A percentile compares a stretch with the other conserved stretches of the same genome.
phyloP scores from a whole-genome alignment of 2,329 filamentous ascomycete genomes.

The Lasiodiplodia citricola region DNA sequence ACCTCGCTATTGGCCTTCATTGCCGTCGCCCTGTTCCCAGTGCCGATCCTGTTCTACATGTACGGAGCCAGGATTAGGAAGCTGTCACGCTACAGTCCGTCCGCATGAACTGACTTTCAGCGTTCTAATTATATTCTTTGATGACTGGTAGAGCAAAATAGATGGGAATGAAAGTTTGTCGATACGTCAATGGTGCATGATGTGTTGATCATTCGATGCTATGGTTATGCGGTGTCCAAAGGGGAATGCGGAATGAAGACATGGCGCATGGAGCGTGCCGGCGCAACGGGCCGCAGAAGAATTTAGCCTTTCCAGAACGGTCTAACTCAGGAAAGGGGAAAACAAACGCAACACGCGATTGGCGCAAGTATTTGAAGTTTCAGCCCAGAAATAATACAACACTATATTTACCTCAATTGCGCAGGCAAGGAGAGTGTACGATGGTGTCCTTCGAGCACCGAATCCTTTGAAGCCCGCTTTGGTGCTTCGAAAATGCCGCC shows the following conservation, averaged over 20 bases:
- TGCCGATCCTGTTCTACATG: slow-evolving; percentile 43
- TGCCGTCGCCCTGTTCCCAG: slow-evolving; percentile 40
- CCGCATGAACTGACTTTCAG: not conserved
- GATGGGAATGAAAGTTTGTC: too few relatives aligned
- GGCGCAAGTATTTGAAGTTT: too few relatives aligned
- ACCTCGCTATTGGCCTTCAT: slow-evolving; percentile 41
- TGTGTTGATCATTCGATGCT: too few relatives aligned
- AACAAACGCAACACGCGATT: too few relatives aligned
- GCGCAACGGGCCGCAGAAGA: not conserved
- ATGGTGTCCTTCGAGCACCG: too few relatives aligned
- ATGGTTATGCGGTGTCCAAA: too few relatives aligned
- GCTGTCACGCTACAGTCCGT: slow-evolving; percentile 24
- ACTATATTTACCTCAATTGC: too few relatives aligned
- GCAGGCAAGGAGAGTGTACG: too few relatives aligned
- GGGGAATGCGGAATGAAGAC: not conserved
- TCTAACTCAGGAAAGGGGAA: too few relatives aligned
- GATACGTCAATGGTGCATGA: not conserved
- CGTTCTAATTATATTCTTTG: not conserved
- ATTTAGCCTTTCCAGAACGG: not conserved
- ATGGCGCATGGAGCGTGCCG: not conserved
- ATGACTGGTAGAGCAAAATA: not conserved
- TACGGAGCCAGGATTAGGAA: slow-evolving; percentile 41
- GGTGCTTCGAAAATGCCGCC: not conserved
- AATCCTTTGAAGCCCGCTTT: not conserved
- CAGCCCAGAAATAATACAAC: too few relatives aligned